Evolutionary conservation across 73 alveolate species (phyloP), one percentile per base, ranked within the genome.

Genomic region (Blepharisma japonicum): DNA sequence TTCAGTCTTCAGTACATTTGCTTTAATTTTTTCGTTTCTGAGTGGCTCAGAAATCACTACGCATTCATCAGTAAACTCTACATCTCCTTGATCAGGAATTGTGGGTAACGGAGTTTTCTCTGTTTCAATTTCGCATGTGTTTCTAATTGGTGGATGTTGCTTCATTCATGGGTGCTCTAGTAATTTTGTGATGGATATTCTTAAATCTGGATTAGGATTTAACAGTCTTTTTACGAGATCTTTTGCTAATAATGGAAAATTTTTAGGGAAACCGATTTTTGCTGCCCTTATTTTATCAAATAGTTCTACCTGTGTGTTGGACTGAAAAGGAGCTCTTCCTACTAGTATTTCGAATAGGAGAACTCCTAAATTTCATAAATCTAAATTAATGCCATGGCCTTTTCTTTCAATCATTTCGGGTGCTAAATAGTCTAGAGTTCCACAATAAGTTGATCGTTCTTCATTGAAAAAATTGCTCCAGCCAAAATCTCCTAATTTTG

Each of bases 121-220:
- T n/a, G 74, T 61, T 25, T 61, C 47, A 25, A 61, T n/a, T 25
- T 61, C 74, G 47, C 74, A 61, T 25, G 80, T 70, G 2, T 87
- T 94, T 71, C 95, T 81, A 56, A 92, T 81, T 21, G 98, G 94
- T 14, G 94, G 96, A 80, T 92, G 89, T 25, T 87, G 89, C 50
- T 86, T 81, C 82, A 89, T 88, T 96, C 98, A 92, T 11, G 96
- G 85, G 87, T 92, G 98, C 53, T 89, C 83, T 49, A 83, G 56
- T 45, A 89, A 82, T 68, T 89, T 92, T 7, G 86, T 93, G 25
- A 92, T 68, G 14, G 88, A 47, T 66, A 92, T 83, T 81, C 98
- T 81, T 68, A 89, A 96, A 51, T 79, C 77, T 7, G 98, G 98
- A 68, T 92, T 86, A 55, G 94, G 72, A 56, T 92, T 92, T 25